phyloP scores from a whole-genome alignment of 176 grass and related monocot genomes.

The Oryza longistaminata region DNA sequence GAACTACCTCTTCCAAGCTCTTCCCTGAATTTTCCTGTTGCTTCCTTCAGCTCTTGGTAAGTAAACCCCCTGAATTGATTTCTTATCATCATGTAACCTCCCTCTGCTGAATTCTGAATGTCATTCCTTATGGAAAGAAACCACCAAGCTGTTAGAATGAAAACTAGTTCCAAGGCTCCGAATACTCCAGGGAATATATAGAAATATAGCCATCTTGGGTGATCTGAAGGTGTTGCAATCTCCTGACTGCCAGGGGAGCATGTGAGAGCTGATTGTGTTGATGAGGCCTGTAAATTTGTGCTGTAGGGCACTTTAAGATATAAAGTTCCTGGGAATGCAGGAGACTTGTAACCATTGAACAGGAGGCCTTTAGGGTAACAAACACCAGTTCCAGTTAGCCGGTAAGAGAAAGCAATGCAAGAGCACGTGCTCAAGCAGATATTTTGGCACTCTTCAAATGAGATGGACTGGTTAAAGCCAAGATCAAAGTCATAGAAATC shows the following conservation, averaged over 20 bases:
- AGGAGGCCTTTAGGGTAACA: slow-evolving; percentile 37
- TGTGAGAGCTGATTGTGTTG: not conserved
- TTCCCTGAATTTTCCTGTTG: slow-evolving; percentile 57
- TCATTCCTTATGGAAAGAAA: slow-evolving; percentile 29
- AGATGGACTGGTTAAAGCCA: not conserved
- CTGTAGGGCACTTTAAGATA: slow-evolving; percentile 38
- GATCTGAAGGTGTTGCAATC: not conserved
- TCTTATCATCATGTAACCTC: slow-evolving; percentile 41
- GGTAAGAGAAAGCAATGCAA: slow-evolving; percentile 2
- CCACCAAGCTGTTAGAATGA: slow-evolving; percentile 31
- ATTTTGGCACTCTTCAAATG: not conserved
- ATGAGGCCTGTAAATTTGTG: not conserved
- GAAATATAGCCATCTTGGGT: slow-evolving; percentile 38
- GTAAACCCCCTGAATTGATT: slow-evolving; percentile 60
- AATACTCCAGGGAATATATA: slow-evolving; percentile 25
- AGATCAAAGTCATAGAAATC: not conserved
- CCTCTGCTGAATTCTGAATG: slow-evolving; percentile 19
- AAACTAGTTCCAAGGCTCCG: slow-evolving; percentile 10
- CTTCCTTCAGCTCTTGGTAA: slow-evolving; percentile 56
- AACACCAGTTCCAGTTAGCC: not conserved
- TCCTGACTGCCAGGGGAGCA: not conserved
- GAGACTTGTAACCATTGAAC: slow-evolving; percentile 41
- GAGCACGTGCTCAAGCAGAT: not conserved
- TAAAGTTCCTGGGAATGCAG: slow-evolving; percentile 24
- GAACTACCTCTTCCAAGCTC: slow-evolving; percentile 67